Conservation (phyloP, 805 yeast genomes). For the Nakazawaea anatomiae region DNA sequence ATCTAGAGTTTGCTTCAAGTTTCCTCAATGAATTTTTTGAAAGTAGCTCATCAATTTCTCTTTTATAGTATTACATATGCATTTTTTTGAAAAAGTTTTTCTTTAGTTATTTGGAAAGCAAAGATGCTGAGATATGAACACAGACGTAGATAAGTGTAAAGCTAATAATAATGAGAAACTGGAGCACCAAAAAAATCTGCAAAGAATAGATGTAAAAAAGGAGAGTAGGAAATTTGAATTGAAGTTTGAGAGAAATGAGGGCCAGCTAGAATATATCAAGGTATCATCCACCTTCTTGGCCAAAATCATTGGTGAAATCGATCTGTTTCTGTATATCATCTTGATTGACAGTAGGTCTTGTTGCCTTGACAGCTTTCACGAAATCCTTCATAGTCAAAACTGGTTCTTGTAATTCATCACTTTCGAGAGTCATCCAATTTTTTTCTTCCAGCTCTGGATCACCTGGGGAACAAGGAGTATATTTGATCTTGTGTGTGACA, state of each 20-base stretch:
- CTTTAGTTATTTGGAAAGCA: too few species aligned
- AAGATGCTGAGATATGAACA: too few species aligned
- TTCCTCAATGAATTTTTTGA: background rate
- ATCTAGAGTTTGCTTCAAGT: background rate
- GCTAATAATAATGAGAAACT: background rate
- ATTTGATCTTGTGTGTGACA: slow-evolving; percentile 34
- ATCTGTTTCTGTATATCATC: slow-evolving; percentile 77
- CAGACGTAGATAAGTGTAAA: background rate
- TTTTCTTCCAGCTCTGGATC: slow-evolving; percentile 78
- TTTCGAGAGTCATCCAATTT: slow-evolving; percentile 89
- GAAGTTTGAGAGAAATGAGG: background rate
- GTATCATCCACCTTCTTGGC: slow-evolving; percentile 84
- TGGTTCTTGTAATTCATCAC: slow-evolving; percentile 88
- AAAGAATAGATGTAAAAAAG: too few species aligned
- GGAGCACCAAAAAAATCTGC: background rate
- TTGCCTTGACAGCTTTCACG: slow-evolving; percentile 82
- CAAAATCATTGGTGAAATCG: slow-evolving; percentile 90
- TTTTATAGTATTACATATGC: background rate
- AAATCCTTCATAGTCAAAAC: slow-evolving; percentile 86
- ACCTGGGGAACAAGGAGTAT: slow-evolving; percentile 98
- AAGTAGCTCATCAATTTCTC: too few species aligned
- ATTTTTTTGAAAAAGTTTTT: too few species aligned
- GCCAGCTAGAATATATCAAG: too few species aligned
- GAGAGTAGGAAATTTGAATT: background rate
- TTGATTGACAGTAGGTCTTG: slow-evolving; percentile 92